phyloP scores from a whole-genome alignment of 805 yeast genomes.

The Candida cerambycidarum region DNA sequence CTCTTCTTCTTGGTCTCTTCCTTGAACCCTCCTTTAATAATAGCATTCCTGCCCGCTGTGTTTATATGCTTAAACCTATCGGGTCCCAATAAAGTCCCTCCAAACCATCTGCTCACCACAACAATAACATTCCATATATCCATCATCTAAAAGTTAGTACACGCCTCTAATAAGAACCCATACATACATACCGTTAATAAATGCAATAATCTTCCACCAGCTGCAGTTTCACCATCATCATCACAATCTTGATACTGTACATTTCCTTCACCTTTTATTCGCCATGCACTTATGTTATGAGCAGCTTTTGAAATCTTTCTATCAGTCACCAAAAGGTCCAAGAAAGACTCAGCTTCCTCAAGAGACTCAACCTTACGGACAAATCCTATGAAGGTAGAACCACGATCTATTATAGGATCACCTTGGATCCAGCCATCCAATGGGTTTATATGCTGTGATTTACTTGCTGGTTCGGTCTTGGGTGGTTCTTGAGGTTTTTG shows the following conservation, averaged over 20 bases:
- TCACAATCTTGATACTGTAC: slow-evolving; percentile 79
- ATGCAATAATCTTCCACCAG: slow-evolving; percentile 85
- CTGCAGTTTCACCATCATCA: slow-evolving; percentile 97
- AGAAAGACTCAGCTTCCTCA: slow-evolving; percentile 59
- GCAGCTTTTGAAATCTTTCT: slow-evolving; percentile 63
- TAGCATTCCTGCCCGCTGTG: slow-evolving; percentile 81
- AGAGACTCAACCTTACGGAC: slow-evolving; percentile 62
- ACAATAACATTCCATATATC: slow-evolving; percentile 84
- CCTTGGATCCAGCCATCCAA: slow-evolving; percentile 75
- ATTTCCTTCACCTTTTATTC: slow-evolving; percentile 60
- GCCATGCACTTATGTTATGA: slow-evolving; percentile 87
- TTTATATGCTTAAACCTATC: slow-evolving; percentile 94
- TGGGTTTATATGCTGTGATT: slow-evolving; percentile 34
- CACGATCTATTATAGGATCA: slow-evolving; percentile 78
- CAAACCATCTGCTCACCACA: slow-evolving; percentile 89
- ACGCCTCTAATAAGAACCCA: neutral
- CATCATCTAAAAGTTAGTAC: slow-evolving; percentile 46
- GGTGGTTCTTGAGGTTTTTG: neutral
- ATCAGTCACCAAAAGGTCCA: slow-evolving; percentile 59
- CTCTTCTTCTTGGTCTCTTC: slow-evolving; percentile 29
- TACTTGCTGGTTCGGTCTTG: neutral
- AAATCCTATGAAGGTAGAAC: slow-evolving; percentile 81
- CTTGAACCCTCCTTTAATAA: slow-evolving; percentile 59
- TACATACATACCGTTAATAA: slow-evolving; percentile 53
- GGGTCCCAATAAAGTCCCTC: slow-evolving; percentile 89